phyloP scores from a whole-genome alignment of 2,329 filamentous ascomycete species.

The Aspergillus sp. region DNA sequence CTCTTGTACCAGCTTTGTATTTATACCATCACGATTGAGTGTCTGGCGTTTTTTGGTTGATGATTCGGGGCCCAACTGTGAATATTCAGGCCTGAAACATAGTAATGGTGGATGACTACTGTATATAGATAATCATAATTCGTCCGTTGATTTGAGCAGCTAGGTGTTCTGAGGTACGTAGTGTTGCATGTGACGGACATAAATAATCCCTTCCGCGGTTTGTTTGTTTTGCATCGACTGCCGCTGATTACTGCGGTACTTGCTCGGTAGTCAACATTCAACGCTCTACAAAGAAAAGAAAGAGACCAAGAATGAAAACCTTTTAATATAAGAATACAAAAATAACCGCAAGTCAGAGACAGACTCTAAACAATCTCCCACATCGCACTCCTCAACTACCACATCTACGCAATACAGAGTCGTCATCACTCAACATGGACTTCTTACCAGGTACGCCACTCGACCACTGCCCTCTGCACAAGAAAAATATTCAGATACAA shows the following conservation, averaged over 20 bases:
- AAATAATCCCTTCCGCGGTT: not conserved
- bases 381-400: not conserved
- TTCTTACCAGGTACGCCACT: constrained; percentile 12
- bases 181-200: not conserved
- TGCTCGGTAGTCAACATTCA: not conserved
- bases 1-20: not conserved
- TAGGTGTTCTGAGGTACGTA: not conserved
- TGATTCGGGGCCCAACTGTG: not conserved
- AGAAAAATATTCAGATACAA: not conserved
- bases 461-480: not conserved
- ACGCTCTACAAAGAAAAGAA: too few relatives aligned
- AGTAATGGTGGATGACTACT: not conserved
- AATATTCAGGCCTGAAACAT: too few relatives aligned
- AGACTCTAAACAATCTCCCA: too few relatives aligned
- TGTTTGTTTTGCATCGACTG: not conserved
- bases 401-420: not conserved
- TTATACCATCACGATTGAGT: constrained; percentile 1
- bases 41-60: not conserved
- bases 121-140: not conserved
- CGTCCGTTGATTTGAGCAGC: not conserved
- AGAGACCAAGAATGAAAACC: too few relatives aligned
- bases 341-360: too few relatives aligned
- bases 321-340: too few relatives aligned
- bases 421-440: constrained; percentile 8
- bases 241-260: not conserved